phyloP scores from a whole-genome alignment of 148 eudicot genomes.

The Rhododendron griersonianum region DNA sequence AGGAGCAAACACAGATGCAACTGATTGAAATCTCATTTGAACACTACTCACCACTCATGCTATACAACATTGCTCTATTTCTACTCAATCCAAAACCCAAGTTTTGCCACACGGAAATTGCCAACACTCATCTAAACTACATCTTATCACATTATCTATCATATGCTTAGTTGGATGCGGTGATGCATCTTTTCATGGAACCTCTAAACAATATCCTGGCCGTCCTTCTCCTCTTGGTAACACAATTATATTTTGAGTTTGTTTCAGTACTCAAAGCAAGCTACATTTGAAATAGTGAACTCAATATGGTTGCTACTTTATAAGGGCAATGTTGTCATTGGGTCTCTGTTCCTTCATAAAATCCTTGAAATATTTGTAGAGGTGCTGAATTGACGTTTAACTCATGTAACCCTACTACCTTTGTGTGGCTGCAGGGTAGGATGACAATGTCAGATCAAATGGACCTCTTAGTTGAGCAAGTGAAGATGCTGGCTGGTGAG shows the following conservation, averaged over 20 bases:
- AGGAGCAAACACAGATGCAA: background rate
- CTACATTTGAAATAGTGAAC: background rate
- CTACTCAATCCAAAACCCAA: background rate
- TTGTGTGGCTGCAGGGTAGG: conserved; percentile 46
- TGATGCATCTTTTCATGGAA: background rate
- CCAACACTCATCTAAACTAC: background rate
- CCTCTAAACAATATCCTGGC: background rate
- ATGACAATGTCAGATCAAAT: conserved; percentile 76
- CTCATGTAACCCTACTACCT: conserved; percentile 4
- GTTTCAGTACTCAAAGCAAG: background rate
- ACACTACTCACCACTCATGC: background rate
- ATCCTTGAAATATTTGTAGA: background rate
- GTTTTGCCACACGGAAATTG: background rate
- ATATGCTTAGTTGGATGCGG: background rate
- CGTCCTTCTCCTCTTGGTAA: background rate
- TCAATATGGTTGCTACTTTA: background rate
- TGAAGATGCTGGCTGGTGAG: conserved; percentile 98
- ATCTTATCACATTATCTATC: background rate
- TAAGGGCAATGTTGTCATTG: background rate
- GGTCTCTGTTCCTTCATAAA: background rate
- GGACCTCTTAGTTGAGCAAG: conserved; percentile 96
- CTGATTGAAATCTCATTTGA: background rate
- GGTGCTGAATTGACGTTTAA: background rate
- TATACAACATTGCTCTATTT: background rate
- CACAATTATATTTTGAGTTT: background rate